Conservation (phyloP, 257 asterid genomes). For the Nicotiana noctiflora region DNA sequence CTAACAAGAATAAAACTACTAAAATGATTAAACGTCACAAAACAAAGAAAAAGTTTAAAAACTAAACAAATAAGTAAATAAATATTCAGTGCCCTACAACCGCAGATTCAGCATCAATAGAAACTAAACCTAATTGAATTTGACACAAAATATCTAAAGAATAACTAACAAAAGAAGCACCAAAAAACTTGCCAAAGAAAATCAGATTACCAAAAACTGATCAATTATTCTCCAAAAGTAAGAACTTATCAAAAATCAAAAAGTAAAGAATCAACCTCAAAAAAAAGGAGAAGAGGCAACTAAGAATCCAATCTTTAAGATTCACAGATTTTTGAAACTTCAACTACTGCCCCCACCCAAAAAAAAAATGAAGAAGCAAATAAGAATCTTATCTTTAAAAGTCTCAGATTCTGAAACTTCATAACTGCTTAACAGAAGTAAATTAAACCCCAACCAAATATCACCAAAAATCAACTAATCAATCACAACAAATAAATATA, state of each 20-base stretch:
- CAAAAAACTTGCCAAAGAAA: neutral
- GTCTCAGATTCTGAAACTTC: neutral
- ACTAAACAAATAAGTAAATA: neutral
- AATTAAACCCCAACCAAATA: neutral
- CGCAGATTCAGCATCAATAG: neutral
- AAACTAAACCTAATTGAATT: neutral
- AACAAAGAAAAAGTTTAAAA: neutral
- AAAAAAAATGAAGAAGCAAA: neutral
- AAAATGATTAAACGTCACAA: neutral
- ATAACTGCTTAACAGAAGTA: neutral
- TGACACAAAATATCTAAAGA: neutral
- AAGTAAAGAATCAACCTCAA: neutral
- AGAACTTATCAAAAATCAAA: neutral
- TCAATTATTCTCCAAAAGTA: neutral
- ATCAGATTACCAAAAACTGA: neutral
- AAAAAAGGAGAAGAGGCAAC: neutral
- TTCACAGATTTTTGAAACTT: neutral
- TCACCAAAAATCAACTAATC: neutral
- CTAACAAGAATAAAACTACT: neutral
- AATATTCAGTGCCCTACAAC: neutral
- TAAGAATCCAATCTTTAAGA: conserved; percentile 2
- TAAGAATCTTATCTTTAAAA: neutral
- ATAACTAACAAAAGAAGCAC: neutral
- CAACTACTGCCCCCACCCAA: neutral
- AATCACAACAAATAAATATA: neutral